Conservation (phyloP, 2,329 filamentous ascomycete genomes). For the Clonostachys chloroleuca region DNA sequence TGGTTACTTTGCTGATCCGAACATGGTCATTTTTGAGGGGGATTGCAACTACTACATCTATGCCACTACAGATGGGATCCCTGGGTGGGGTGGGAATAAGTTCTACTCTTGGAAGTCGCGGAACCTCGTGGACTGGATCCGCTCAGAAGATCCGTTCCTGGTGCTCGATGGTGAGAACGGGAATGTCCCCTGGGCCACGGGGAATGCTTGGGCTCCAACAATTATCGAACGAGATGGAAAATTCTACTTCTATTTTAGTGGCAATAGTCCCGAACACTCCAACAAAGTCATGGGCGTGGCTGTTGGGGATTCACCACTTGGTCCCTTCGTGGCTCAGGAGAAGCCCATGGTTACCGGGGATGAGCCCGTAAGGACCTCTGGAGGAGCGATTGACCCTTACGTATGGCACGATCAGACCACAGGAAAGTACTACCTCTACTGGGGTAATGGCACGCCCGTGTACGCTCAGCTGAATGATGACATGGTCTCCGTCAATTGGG, state of each 20-base stretch:
- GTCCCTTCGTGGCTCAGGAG: constrained; percentile 52
- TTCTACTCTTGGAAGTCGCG: constrained; percentile 42
- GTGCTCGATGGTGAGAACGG: constrained; percentile 36
- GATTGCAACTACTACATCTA: constrained; percentile 40
- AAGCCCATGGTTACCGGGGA: constrained; percentile 52
- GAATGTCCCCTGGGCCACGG: constrained; percentile 60
- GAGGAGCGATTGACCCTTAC: constrained; percentile 54
- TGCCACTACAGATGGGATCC: constrained; percentile 37
- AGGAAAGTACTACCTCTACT: constrained; percentile 57
- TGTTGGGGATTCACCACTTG: constrained; percentile 48
- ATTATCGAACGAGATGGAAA: constrained; percentile 54
- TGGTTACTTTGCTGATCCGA: constrained; percentile 38
- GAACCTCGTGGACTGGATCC: constrained; percentile 35
- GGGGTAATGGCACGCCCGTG: constrained; percentile 43
- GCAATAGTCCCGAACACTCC: constrained; percentile 46
- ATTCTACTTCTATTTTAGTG: constrained; percentile 61
- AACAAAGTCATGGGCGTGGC: constrained; percentile 60
- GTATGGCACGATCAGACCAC: constrained; percentile 54
- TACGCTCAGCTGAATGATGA: constrained; percentile 36
- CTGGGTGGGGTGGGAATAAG: constrained; percentile 37
- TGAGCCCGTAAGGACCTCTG: constrained; percentile 30
- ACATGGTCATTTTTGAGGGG: constrained; percentile 32
- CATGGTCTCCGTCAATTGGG: constrained; percentile 36
- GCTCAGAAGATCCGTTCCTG: constrained; percentile 32
- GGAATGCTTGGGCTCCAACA: constrained; percentile 65